Percentiles rank a stretch among this genome's conserved stretches.
Evolutionary conservation across 2,329 filamentous ascomycete genomes (phyloP).

Genomic region (Neocatenulostroma microsporum): DNA sequence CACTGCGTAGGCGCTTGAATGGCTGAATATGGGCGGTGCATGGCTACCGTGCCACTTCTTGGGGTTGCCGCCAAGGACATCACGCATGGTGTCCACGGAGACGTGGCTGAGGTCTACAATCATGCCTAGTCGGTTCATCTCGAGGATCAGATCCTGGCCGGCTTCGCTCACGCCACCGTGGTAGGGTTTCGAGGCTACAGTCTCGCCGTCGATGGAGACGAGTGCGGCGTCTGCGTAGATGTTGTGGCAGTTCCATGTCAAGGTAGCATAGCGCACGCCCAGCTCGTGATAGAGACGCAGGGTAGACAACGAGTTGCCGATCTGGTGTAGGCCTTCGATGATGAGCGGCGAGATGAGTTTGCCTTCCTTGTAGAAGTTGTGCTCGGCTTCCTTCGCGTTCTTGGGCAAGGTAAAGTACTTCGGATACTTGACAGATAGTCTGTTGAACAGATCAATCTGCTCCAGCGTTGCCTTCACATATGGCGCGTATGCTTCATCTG

Average conservation of each 20-base stretch:
- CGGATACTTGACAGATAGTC: constrained; percentile 58
- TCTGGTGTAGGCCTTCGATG: constrained; percentile 86
- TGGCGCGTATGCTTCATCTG: constrained; percentile 60
- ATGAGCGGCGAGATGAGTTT: constrained; percentile 68
- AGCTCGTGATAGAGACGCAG: constrained; percentile 67
- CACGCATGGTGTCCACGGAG: constrained; percentile 71
- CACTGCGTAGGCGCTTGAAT: constrained; percentile 71
- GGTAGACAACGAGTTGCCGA: constrained; percentile 73
- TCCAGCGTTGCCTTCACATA: constrained; percentile 61
- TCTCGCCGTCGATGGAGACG: constrained; percentile 41
- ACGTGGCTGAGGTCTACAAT: constrained; percentile 84
- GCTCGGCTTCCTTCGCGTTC: constrained; percentile 54
- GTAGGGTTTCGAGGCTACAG: constrained; percentile 43
- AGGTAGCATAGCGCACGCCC: constrained; percentile 77
- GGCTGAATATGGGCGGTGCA: constrained; percentile 82
- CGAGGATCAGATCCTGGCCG: constrained; percentile 62
- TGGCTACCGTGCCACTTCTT: constrained; percentile 60
- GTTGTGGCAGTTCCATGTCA: constrained; percentile 94
- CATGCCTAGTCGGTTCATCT: constrained; percentile 95
- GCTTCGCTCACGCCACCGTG: constrained; percentile 66
- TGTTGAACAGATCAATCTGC: constrained; percentile 67
- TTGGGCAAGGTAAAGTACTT: constrained; percentile 58
- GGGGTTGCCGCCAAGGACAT: constrained; percentile 56
- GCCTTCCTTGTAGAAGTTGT: constrained; percentile 38
- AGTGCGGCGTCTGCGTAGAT: constrained; percentile 78